Percentiles rank a stretch among this genome's conserved stretches.
Evolutionary conservation across 371 early-diverging fungal genomes (phyloP).

Genomic region (Saksenaea vasiformis): DNA sequence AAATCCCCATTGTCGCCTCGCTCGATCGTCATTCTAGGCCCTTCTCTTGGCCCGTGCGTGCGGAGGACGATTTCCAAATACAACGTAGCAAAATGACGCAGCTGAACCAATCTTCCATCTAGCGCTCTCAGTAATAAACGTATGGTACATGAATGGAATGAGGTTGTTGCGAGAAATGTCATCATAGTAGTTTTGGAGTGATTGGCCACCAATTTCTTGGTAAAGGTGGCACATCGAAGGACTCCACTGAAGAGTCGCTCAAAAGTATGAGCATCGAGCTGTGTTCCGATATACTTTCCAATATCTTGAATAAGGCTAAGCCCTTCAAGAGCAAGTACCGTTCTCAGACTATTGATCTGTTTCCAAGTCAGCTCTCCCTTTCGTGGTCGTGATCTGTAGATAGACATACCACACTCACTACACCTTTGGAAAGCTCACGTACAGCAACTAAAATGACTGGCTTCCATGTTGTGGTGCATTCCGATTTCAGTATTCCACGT

Average conservation of each 20-base stretch:
- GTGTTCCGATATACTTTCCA: slow-evolving; percentile 16
- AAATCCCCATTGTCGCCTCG: slow-evolving; percentile 10
- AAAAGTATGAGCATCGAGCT: slow-evolving; percentile 23
- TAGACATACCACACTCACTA: background rate
- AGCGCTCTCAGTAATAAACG: slow-evolving; percentile 15
- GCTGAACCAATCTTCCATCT: slow-evolving; percentile 22
- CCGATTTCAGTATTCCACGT: slow-evolving; percentile 12
- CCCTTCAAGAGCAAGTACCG: slow-evolving; percentile 24
- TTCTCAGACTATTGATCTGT: slow-evolving; percentile 40
- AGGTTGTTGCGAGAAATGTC: slow-evolving; percentile 19
- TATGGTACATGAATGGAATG: slow-evolving; percentile 26
- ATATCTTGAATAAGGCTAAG: slow-evolving; percentile 28
- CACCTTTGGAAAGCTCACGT: background rate
- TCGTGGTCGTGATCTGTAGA: background rate
- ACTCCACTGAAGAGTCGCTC: slow-evolving; percentile 27
- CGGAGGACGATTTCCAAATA: slow-evolving; percentile 15
- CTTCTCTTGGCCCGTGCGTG: slow-evolving; percentile 13
- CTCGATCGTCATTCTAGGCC: slow-evolving; percentile 4
- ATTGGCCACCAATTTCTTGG: slow-evolving; percentile 25
- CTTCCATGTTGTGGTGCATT: background rate
- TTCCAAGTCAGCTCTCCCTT: background rate
- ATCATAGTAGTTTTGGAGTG: slow-evolving; percentile 18
- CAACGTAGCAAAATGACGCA: slow-evolving; percentile 16
- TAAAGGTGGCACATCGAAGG: slow-evolving; percentile 24
- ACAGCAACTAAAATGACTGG: background rate